phyloP scores from a whole-genome alignment of 306 rosid species.

The Albizia julibrissin region DNA sequence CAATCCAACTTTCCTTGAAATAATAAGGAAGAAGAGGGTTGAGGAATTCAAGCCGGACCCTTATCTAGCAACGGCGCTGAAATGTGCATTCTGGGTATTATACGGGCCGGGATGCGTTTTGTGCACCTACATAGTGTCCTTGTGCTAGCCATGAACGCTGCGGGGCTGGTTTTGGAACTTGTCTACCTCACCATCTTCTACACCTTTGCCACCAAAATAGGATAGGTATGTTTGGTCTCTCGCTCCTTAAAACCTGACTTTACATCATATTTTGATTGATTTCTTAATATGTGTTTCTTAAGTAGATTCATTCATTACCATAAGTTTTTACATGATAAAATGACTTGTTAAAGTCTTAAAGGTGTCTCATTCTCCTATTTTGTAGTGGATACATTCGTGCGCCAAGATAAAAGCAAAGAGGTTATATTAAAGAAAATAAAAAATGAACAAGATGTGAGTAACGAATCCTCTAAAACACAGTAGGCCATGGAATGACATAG shows the following conservation, averaged over 20 bases:
- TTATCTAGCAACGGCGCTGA: conserved; percentile 58
- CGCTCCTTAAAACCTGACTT: neutral
- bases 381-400: no score
- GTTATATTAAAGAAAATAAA: no score
- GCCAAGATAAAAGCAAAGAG: no score
- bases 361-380: no score
- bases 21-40: conserved; percentile 58
- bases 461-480: no score
- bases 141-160: conserved; percentile 56
- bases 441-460: no score
- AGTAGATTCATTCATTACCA: no score
- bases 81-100: conserved; percentile 70
- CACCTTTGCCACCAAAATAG: conserved; percentile 36
- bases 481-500: no score
- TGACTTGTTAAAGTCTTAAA: no score
- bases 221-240: conserved; percentile 38
- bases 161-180: conserved; percentile 60
- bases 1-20: conserved; percentile 65
- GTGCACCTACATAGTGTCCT: conserved; percentile 65
- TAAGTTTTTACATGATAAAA: no score
- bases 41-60: conserved; percentile 69
- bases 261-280: no score
- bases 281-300: no score
- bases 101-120: conserved; percentile 84
- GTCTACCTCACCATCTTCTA: conserved; percentile 54